Evolutionary conservation across 2,329 filamentous ascomycete genomes (phyloP).

Genomic region (Huntiella abstrusa): DNA sequence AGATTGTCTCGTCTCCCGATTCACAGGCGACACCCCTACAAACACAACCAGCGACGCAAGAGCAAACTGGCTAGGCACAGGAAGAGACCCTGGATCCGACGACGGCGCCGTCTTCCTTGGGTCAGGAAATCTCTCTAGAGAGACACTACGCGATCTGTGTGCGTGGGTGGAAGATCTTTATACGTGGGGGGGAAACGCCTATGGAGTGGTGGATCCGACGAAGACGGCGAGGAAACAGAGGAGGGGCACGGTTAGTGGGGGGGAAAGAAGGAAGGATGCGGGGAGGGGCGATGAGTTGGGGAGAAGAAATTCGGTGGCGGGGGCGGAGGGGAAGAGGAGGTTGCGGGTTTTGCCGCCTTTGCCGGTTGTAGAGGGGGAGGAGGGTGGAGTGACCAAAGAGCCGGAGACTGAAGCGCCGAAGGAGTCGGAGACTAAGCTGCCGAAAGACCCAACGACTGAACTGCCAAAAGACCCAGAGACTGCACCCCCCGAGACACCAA

Average conservation of each 20-base stretch:
- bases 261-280: not conserved
- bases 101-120: slow-evolving; percentile 83
- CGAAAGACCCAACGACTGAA: not conserved
- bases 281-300: no score
- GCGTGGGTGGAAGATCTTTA: slow-evolving; percentile 84
- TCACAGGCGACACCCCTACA: slow-evolving; percentile 21
- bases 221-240: slow-evolving; percentile 7
- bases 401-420: no score
- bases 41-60: slow-evolving; percentile 13
- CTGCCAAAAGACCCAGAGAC: not conserved
- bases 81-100: slow-evolving; percentile 44
- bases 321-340: not conserved
- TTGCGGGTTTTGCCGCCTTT: slow-evolving; percentile 8
- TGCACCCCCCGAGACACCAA: not conserved
- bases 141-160: slow-evolving; percentile 53
- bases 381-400: no score
- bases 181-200: slow-evolving; percentile 64
- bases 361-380: not conserved
- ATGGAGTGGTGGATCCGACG: slow-evolving; percentile 50
- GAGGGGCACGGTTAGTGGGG: slow-evolving; percentile 6
- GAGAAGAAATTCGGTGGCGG: no score
- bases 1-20: slow-evolving; percentile 74
- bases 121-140: slow-evolving; percentile 49
- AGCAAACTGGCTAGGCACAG: slow-evolving; percentile 51
- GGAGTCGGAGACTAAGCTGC: not conserved